Base-by-base conservation (phyloP, 805 yeast genomes). In the Candida sithepensis region DNA sequence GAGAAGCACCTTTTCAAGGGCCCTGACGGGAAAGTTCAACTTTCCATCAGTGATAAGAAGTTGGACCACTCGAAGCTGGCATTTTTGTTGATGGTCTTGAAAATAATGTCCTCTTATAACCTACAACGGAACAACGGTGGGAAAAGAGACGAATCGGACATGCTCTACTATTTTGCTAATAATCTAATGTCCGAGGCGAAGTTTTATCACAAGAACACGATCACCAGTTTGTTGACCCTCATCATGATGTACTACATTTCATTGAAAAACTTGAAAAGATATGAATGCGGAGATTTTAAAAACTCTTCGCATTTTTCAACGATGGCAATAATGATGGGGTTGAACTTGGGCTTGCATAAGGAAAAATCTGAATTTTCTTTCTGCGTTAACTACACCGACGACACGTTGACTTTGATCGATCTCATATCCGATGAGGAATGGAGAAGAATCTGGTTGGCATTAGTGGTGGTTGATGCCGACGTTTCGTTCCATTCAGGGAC, bases 61-160 rank as follows among this genome's bases (percentile, higher is more conserved):
- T 36, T 49, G 26, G 65, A 61, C 33, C 53, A 48, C 28, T 47
- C 53, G 19, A 56, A 55, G 23, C 56, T 62, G 16, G 54, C 64
- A 3, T 39, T 57, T 18, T 44, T 61, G 13, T 39, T 63, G 30
- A 21, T 50, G 24, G 43, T 56, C 3, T 16, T 57, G 33, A 53
- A 52, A 36, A 4, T 45, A 9, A 23, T 43, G 7, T 23, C 39
- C 10, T 46, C 41, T 33, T 46, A 41, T 32, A n/a, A 39, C 9
- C 19, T 33, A n/a, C 42, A 42, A 26, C 13, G 20, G 5, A 18
- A 16, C 9, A 26, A 13, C 1, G 5, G 26, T 9, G 9, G 2
- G 2, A 16, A 10, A 7, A 22, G 12, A 13, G 50, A 48, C 41
- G 41, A 50, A 9, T 52, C 56, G 22, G 60, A 59, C 38, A 19